A percentile compares a stretch with the other conserved stretches of the same genome.
Evolutionary conservation across 2,329 filamentous ascomycete genomes (phyloP).

Genomic region (Trichoderma koningiopsis): DNA sequence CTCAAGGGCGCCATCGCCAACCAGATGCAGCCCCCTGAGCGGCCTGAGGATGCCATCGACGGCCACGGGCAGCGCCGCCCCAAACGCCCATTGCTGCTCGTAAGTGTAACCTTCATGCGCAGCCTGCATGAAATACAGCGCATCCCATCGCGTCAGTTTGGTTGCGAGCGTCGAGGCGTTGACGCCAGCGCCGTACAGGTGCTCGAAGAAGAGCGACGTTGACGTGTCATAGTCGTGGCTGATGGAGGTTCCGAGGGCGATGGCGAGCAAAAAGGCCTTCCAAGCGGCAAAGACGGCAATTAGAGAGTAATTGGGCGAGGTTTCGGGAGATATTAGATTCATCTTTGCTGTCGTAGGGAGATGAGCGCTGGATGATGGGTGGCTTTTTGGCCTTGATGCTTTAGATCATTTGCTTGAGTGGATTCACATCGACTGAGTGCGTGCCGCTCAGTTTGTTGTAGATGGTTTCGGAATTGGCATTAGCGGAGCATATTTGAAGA

Average conservation of each 20-base stretch:
- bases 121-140: constrained; percentile 70
- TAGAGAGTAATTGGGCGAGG: constrained; percentile 34
- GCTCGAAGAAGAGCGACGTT: constrained; percentile 51
- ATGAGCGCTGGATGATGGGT: background rate
- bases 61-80: constrained; percentile 49
- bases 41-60: constrained; percentile 42
- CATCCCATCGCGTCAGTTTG: constrained; percentile 77
- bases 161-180: constrained; percentile 51
- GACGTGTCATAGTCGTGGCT: constrained; percentile 80
- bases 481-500: background rate
- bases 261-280: constrained; percentile 67
- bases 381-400: background rate
- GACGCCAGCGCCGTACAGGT: constrained; percentile 36
- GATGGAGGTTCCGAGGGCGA: constrained; percentile 56
- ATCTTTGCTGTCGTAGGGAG: background rate
- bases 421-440: background rate
- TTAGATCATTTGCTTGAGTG: background rate
- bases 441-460: rapidly evolving
- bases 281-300: constrained; percentile 57
- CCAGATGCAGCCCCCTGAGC: constrained; percentile 34
- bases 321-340: constrained; percentile 1
- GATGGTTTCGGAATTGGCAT: background rate
- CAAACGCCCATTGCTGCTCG: constrained; percentile 88
- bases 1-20: constrained; percentile 35
- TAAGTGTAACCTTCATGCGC: constrained; percentile 67